These are phyloP conservation scores for Dryadomyces quercivorus DNA, from an alignment of 2,329 filamentous ascomycete species.

Conservation along the genomic window DNA sequence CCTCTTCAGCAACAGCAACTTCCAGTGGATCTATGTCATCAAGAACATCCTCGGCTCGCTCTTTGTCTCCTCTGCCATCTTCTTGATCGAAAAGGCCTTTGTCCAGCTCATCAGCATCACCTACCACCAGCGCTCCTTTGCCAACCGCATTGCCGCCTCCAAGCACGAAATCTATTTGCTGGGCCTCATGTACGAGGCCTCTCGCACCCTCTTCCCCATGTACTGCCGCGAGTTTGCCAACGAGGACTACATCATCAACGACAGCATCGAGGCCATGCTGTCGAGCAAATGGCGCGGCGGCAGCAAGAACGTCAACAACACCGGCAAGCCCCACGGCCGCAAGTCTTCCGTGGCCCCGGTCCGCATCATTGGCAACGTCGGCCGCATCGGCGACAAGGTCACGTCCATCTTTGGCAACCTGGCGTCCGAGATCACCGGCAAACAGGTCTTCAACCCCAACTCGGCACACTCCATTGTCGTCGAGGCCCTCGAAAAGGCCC, in stretches of 20 bases:
- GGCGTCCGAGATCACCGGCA: constrained; percentile 88
- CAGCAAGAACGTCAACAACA: constrained; percentile 10
- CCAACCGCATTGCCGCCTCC: constrained; percentile 72
- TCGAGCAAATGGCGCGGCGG: constrained; percentile 15
- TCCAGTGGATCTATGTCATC: constrained; percentile 45
- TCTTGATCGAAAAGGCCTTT: constrained; percentile 65
- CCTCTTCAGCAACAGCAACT: constrained; percentile 29
- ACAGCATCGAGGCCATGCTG: constrained; percentile 61
- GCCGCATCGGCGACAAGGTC: constrained; percentile 81
- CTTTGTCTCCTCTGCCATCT: constrained; percentile 56
- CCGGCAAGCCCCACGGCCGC: constrained; percentile 35
- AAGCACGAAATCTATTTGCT: constrained; percentile 78
- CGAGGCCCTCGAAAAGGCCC: constrained; percentile 73
- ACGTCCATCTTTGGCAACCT: constrained; percentile 89
- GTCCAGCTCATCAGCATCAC: constrained; percentile 76
- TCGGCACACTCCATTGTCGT: constrained; percentile 82
- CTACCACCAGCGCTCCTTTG: constrained; percentile 76
- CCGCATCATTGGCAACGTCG: constrained; percentile 61
- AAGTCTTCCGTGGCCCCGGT: constrained; percentile 65
- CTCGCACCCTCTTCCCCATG: constrained; percentile 75
- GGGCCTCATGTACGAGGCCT: constrained; percentile 80
- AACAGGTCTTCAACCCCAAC: constrained; percentile 87
- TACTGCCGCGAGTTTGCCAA: constrained; percentile 85
- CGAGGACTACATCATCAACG: constrained; percentile 85
- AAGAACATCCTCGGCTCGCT: constrained; percentile 53